Evolutionary conservation across 352 stramenopile genomes (phyloP).

Genomic region (Globisporangium heterothallicum): DNA sequence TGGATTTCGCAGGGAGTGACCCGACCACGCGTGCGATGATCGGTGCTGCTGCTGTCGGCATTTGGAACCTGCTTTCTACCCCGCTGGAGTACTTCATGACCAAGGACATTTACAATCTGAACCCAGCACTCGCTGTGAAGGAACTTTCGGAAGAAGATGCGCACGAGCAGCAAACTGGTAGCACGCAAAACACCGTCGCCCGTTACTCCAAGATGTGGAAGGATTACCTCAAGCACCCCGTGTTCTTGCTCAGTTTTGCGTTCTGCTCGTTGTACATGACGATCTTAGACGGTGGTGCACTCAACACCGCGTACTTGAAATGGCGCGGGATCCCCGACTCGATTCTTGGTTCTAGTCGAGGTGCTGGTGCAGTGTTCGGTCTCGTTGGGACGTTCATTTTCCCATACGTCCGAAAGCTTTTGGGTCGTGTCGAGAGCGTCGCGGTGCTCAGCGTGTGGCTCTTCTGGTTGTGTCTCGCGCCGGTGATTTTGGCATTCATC

Average conservation of each 20-base stretch:
- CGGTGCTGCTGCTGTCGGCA: conserved; percentile 49
- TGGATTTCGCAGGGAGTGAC: conserved; percentile 65
- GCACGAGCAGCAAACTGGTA: conserved; percentile 7
- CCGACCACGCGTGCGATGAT: conserved; percentile 59
- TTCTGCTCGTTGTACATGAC: conserved; percentile 60
- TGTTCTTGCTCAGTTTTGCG: conserved; percentile 48
- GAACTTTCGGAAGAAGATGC: conserved; percentile 17
- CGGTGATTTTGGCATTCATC: conserved; percentile 33
- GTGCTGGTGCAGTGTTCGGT: conserved; percentile 38
- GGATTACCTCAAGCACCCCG: conserved; percentile 43
- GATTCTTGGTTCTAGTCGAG: conserved; percentile 36
- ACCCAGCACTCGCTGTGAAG: conserved; percentile 36
- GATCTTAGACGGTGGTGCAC: conserved; percentile 33
- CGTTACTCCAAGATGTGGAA: conserved; percentile 36
- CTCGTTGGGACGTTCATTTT: conserved; percentile 50
- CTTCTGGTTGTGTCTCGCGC: conserved; percentile 49
- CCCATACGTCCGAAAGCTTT: conserved; percentile 18
- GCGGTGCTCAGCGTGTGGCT: conserved; percentile 53
- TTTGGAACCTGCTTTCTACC: conserved; percentile 79
- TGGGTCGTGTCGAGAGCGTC: conserved; percentile 38
- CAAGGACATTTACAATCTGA: conserved; percentile 57
- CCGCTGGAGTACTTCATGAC: conserved; percentile 76
- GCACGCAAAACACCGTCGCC: conserved; percentile 15
- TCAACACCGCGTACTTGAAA: conserved; percentile 60
- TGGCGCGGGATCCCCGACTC: conserved; percentile 51